Base-by-base conservation (phyloP, 225 moss, liverwort and hornwort genomes). In the Physcomitrellopsis africana region DNA sequence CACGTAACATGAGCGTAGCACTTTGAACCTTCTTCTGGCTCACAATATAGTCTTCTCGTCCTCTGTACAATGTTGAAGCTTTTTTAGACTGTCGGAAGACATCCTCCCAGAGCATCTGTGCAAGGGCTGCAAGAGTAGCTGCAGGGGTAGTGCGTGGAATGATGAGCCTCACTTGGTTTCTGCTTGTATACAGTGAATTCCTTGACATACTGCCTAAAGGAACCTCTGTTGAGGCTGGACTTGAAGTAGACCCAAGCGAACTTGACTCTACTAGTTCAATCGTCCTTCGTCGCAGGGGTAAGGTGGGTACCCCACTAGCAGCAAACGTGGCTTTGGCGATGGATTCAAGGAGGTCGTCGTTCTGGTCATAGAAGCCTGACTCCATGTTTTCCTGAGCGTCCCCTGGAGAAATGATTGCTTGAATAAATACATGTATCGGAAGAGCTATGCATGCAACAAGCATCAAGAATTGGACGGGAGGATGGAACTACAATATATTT, bases 21-120 rank as follows among this genome's bases (percentile, higher is more conserved):
- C 80, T 80, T 48, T 64, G 82, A 44, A 88, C 72, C 66, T 88
- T 88, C 65, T 88, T 85, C 53, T 78, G 77, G 79, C 88, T 85
- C 45, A 79, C 65, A 27, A 46, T 23, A 60, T 80, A 69, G 24
- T 90, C 81, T 62, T 86, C 82, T 42, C 29, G 48, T 11, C 73
- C 70, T 32, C 37, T 77, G 51, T 54, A 26, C 32, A 75, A 82
- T 12, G 63, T 45, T 23, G 70, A 49, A 45, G 67, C 67, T 51
- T 18, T 72, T 53, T 80, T 78, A n/a, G 81, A 60, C 67, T 79
- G 85, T 45, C 72, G 78, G 16, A 85, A 65, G 17, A 88, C 75
- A 57, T 88, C 88, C 63, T 88, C 88, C 83, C 85, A 85, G 10
- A 88, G 73, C 43, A 80, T 76, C 63, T 88, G 85, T 67, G 85